Conservation (phyloP, 805 yeast genomes). For the Kazachstania kunashirensis region DNA sequence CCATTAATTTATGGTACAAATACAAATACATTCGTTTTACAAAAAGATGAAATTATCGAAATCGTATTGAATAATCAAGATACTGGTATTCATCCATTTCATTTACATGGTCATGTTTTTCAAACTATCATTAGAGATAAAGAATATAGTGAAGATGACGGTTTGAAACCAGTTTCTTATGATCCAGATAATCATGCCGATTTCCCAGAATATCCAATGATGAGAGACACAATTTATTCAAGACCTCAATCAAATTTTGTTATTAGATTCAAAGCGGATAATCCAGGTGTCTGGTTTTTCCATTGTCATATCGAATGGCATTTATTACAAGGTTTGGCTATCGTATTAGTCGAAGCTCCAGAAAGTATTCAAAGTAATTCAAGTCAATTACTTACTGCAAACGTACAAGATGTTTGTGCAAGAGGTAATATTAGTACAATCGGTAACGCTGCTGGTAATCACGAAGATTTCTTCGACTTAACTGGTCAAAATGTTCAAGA, state of each 20-base stretch:
- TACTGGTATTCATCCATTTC: constrained; percentile 96
- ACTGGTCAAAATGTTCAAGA: constrained; percentile 66
- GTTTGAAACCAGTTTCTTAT: constrained; percentile 45
- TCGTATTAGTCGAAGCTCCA: constrained; percentile 80
- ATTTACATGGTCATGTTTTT: constrained; percentile 82
- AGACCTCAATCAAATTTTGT: constrained; percentile 80
- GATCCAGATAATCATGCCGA: constrained; percentile 41
- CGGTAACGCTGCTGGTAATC: constrained; percentile 90
- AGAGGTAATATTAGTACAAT: constrained; percentile 39
- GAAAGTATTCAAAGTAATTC: constrained; percentile 43
- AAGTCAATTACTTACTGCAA: constrained; percentile 50
- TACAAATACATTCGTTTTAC: constrained; percentile 65
- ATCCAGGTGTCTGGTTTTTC: constrained; percentile 98
- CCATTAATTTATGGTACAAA: constrained; percentile 61
- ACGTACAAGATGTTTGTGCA: constrained; percentile 52
- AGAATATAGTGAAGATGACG: constrained; percentile 43
- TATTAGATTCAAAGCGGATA: constrained; percentile 78
- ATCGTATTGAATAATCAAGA: constrained; percentile 78
- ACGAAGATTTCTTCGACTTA: constrained; percentile 53
- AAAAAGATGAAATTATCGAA: constrained; percentile 50
- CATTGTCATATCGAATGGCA: constrained; percentile 99
- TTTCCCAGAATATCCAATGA: constrained; percentile 68
- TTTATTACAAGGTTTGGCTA: constrained; percentile 84
- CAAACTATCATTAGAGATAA: constrained; percentile 70
- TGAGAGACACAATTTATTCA: constrained; percentile 73